Evolutionary conservation across 106 monocot genomes (phyloP), one percentile per base, ranked within the genome.

Genomic region (Acorus calamus): DNA sequence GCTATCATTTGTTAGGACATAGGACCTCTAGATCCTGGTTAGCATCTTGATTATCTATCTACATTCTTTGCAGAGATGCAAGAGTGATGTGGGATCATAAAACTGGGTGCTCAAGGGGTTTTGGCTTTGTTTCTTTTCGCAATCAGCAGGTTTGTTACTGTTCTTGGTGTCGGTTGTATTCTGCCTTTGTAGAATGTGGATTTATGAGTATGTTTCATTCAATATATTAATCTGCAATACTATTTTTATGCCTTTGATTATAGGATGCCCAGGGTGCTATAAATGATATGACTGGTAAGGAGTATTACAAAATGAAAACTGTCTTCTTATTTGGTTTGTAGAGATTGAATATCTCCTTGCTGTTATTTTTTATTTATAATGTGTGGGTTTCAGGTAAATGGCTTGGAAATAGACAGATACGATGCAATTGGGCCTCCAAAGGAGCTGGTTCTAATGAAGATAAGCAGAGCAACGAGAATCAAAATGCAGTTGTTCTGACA

Each of bases 351-450:
- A n/a, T 28, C 28, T 28, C 28, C 28, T 28, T 28, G 28, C 28
- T 28, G 28, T 28, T 28, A 28, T 28, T 28, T 28, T 28, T 28
- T 28, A 28, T 5, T 6, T 11, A 10, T n/a, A 9, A 64, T 50
- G 3, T 52, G 11, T 12, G 7, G 42, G 9, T 59, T 28, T 5
- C 49, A 86, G 86, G 86, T 46, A 82, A 86, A 66, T 86, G 86
- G 86, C 67, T 86, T 56, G 86, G 82, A 60, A 86, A 52, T 62
- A 76, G 79, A 79, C 82, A 82, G 71, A 86, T 86, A 46, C 53
- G 86, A 11, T 86, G 86, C 56, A 86, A 86, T 65, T 86, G 86
- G 86, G 86, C 86, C 61, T 76, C 79, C 46, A 82, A 79, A 54
- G 82, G 66, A 73, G 62, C 67, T 50, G 71, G 57, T 28, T 28